Conservation (phyloP, 108 stramenopile species). For the Nitzschia sp. region DNA sequence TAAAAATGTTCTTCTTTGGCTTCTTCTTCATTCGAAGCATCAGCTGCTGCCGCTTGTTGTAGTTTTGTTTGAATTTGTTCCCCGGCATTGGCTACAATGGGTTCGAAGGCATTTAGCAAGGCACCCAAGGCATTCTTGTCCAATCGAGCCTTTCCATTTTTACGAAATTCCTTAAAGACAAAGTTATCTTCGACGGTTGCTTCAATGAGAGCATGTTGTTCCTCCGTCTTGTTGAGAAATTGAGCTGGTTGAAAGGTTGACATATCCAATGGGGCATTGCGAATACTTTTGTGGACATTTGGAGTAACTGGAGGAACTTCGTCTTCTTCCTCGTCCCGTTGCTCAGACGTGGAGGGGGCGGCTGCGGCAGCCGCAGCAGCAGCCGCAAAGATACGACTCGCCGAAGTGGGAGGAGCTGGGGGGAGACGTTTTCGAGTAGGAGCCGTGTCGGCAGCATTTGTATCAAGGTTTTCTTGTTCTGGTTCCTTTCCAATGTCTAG, state of each 20-base stretch:
- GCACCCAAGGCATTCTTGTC: conserved; percentile 38
- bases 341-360: background rate
- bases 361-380: background rate
- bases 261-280: background rate
- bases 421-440: background rate
- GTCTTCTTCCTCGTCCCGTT: background rate
- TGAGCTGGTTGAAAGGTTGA: background rate
- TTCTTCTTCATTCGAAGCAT: conserved; percentile 59
- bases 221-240: conserved; percentile 33
- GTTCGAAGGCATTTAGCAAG: conserved; percentile 60
- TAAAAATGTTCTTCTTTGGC: conserved; percentile 79
- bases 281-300: background rate
- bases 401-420: background rate
- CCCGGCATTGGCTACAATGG: conserved; percentile 10
- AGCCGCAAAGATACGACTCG: conserved; percentile 1
- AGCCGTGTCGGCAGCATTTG: background rate
- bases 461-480: background rate
- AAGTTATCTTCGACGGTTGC: conserved; percentile 53
- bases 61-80: background rate
- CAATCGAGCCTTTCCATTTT: conserved; percentile 1
- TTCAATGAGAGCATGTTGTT: conserved; percentile 49
- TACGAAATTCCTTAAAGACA: conserved; percentile 55
- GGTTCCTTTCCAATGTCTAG: background rate
- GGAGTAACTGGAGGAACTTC: background rate
- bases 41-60: conserved; percentile 2